A percentile compares a stretch with the other conserved stretches of the same genome.
Conservation (phyloP, 1,139 yeast species). For the Yamadazyma conglobata region DNA sequence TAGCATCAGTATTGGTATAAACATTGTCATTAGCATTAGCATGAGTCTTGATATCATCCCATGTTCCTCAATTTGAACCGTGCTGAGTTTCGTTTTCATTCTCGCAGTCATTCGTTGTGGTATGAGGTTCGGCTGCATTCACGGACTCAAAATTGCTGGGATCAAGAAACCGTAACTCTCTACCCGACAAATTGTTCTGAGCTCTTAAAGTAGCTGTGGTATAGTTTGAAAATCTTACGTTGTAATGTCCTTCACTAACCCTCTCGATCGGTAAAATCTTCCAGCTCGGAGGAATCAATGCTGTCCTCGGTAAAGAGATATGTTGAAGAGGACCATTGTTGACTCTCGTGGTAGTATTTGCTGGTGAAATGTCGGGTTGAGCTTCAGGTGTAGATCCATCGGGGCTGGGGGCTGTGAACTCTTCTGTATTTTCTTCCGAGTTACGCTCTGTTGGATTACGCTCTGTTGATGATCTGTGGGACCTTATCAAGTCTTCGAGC, state of each 20-base stretch:
- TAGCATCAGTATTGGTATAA: constrained; percentile 1
- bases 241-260: constrained; percentile 14
- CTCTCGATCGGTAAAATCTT: constrained; percentile 25
- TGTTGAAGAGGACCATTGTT: no score
- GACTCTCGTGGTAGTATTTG: no score
- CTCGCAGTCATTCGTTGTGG: not conserved
- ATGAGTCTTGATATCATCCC: no score
- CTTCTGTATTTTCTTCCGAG: no score
- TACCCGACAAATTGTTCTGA: constrained; percentile 9
- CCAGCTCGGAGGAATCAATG: constrained; percentile 37
- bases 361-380: no score
- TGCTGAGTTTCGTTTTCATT: not conserved
- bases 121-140: not conserved
- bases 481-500: constrained; percentile 8
- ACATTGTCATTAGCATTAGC: constrained; percentile 3
- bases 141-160: constrained; percentile 6
- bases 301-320: constrained; percentile 22
- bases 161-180: constrained; percentile 14
- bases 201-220: constrained; percentile 17
- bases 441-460: no score
- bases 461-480: no score
- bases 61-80: no score
- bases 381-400: no score
- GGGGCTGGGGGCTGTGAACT: no score
- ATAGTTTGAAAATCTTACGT: constrained; percentile 19